Base-by-base conservation (phyloP, 805 yeast genomes). In the Kurtzmaniella fragi region DNA sequence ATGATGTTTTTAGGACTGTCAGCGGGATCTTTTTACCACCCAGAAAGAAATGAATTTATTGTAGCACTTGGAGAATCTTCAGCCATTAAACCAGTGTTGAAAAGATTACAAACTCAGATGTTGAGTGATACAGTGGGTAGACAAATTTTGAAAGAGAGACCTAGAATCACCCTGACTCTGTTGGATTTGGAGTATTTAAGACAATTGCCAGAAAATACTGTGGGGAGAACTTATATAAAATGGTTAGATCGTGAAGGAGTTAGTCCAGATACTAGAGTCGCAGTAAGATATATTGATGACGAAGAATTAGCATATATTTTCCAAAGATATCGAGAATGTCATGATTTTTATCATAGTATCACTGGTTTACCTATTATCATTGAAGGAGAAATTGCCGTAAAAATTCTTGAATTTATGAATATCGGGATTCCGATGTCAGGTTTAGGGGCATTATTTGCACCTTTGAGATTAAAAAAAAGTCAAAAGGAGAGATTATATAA, bases 361-460 rank as follows among this genome's bases (percentile, higher is more conserved):
- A 84, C 95, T 0, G 91, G 95, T 12, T 70, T 87, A 37, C 98
- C 98, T 0, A 85, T 90, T 34, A 82, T 85, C 32, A 77, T 93
- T 47, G 98, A 93, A 55, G 99, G 99, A n/a, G 99, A 93, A 56
- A 82, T 93, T 38, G 88, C 96, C 0, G 83, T 93, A 14, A 93
- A 93, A 61, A 84, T 89, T 10, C 80, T 93, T 49, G 99, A 91
- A 60, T 95, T 82, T 53, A 83, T 93, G 54, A 91, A 93, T 58
- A 75, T 91, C 42, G 95, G 95, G 4, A 78, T 93, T 33, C 97
- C 97, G 11, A 90, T 91, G 95, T 89, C 96, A 3, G 95, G 96
- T 0, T 58, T 93, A 37, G 97, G 96, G 0, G 90, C 95, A 0
- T 50, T 86, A n/a, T 75, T 88, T 46, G 96, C 96, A 3, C 96